Conservation (phyloP, 495 filamentous ascomycete species). For the Penicillium fimorum region DNA sequence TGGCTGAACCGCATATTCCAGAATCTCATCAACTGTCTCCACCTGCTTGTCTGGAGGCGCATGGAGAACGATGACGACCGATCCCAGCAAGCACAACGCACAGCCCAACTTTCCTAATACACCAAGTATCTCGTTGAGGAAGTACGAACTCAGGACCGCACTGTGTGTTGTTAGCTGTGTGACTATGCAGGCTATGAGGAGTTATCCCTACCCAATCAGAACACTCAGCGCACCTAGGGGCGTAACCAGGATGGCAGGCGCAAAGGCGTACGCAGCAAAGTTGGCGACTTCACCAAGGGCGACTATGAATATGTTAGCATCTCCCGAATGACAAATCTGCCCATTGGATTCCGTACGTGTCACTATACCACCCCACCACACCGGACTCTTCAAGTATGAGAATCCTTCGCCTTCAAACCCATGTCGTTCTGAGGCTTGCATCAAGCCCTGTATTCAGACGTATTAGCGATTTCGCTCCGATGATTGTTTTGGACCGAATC, state of each 20-base stretch:
- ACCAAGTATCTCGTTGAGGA: slow-evolving; percentile 84
- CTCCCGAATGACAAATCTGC: neutral
- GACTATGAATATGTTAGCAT: slow-evolving; percentile 50
- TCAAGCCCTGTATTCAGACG: slow-evolving; percentile 64
- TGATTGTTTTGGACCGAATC: neutral
- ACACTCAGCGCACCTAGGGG: slow-evolving; percentile 91
- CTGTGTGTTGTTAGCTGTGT: slow-evolving; percentile 44
- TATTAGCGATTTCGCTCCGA: slow-evolving; percentile 20
- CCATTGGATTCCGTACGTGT: slow-evolving; percentile 60
- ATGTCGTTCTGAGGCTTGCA: slow-evolving; percentile 82
- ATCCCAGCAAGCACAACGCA: slow-evolving; percentile 92
- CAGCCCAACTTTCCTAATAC: slow-evolving; percentile 90
- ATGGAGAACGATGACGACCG: slow-evolving; percentile 95
- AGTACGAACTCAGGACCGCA: slow-evolving; percentile 90
- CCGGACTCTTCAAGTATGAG: slow-evolving; percentile 83
- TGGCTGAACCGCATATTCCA: slow-evolving; percentile 83
- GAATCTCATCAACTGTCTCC: slow-evolving; percentile 79
- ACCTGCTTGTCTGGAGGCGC: slow-evolving; percentile 92
- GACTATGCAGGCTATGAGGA: neutral
- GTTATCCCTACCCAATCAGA: slow-evolving; percentile 68
- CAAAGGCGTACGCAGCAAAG: slow-evolving; percentile 97
- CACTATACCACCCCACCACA: slow-evolving; percentile 93
- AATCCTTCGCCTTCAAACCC: slow-evolving; percentile 98
- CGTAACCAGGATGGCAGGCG: slow-evolving; percentile 94
- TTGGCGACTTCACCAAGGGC: slow-evolving; percentile 87